Evolutionary conservation across 148 eudicot species (phyloP).

Genomic region (Rhododendron kiyosumense): DNA sequence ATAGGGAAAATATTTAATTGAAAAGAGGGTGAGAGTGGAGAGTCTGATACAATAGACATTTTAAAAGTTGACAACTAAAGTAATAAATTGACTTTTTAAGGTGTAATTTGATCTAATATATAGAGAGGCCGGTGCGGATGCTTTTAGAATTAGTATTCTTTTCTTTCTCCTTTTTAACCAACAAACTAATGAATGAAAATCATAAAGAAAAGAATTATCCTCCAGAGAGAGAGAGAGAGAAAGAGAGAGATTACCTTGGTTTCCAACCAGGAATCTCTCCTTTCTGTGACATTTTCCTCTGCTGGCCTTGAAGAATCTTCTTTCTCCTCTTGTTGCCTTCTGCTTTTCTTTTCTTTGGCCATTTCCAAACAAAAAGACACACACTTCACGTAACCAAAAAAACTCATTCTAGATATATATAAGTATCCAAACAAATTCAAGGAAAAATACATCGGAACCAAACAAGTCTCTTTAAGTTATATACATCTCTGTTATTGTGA

Average conservation of each 20-base stretch:
- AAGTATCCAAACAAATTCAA: constrained; percentile 7
- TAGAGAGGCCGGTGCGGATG: too few species aligned
- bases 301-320: constrained; percentile 28
- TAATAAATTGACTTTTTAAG: too few species aligned
- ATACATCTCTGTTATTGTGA: not conserved
- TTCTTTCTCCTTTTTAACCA: not conserved
- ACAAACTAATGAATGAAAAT: not conserved
- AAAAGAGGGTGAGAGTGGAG: too few species aligned
- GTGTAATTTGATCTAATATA: too few species aligned
- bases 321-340: constrained; percentile 17
- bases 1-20: too few species aligned
- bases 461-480: not conserved
- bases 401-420: not conserved
- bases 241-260: not conserved
- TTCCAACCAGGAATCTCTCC: constrained; percentile 30
- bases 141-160: too few species aligned
- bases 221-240: not conserved
- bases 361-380: not conserved
- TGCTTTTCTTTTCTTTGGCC: constrained; percentile 6
- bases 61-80: too few species aligned
- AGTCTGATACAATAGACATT: too few species aligned
- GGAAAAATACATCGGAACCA: not conserved
- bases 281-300: constrained; percentile 12
- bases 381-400: constrained; percentile 9
- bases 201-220: not conserved